phyloP scores from a whole-genome alignment of 176 grass and related monocot genomes.

The Alopecurus myosuroides region DNA sequence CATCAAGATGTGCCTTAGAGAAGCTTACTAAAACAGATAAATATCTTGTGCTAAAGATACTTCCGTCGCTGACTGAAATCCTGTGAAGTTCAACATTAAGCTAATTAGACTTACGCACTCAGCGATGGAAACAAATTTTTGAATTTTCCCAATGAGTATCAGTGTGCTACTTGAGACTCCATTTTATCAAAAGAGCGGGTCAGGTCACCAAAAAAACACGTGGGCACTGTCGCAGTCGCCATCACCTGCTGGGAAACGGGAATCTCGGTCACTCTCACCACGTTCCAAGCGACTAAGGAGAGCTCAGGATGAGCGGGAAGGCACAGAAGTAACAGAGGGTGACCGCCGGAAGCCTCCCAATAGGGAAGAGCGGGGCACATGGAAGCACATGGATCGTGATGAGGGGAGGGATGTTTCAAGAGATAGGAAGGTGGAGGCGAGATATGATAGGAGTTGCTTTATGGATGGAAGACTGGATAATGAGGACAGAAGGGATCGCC shows the following conservation, averaged over 20 bases:
- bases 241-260: constrained; percentile 8
- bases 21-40: background rate
- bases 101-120: background rate
- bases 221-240: constrained; percentile 18
- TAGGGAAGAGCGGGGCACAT: constrained; percentile 30
- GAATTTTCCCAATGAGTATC: background rate
- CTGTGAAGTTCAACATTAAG: background rate
- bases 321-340: constrained; percentile 10
- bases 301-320: constrained; percentile 41
- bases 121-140: background rate
- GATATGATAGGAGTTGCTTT: too few species aligned
- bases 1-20: background rate
- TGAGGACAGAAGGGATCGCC: constrained; percentile 29
- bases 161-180: background rate
- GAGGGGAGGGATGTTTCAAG: constrained; percentile 9
- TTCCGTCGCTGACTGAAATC: background rate
- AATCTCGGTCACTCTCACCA: constrained; percentile 40
- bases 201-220: constrained; percentile 38
- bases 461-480: background rate
- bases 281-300: constrained; percentile 48
- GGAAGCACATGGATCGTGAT: constrained; percentile 34
- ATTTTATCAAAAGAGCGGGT: constrained; percentile 5
- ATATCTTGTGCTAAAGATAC: background rate
- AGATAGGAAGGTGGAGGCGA: constrained; percentile 14
- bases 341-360: background rate